These are phyloP conservation scores for Aspergillus tubingensis DNA, from an alignment of 2,329 filamentous ascomycete species.

Conservation along the genomic window DNA sequence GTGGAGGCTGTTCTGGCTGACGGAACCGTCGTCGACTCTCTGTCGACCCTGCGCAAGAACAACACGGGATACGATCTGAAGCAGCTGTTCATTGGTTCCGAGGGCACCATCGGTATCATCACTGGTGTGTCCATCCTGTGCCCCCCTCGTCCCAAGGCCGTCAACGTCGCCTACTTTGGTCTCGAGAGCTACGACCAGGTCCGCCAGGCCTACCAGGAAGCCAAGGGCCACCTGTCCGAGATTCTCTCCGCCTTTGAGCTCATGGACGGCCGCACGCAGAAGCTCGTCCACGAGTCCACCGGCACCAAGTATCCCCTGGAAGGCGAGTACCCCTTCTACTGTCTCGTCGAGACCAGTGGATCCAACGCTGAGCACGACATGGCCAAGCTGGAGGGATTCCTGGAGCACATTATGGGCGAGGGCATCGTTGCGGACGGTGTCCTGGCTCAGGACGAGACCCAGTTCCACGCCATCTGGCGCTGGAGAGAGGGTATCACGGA, in stretches of 20 bases:
- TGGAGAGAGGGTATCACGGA: slow-evolving; percentile 95
- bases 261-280: slow-evolving; percentile 86
- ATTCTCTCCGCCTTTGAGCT: slow-evolving; percentile 97
- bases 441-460: slow-evolving; percentile 89
- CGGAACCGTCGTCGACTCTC: slow-evolving; percentile 86
- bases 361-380: slow-evolving; percentile 92
- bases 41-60: slow-evolving; percentile 89
- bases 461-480: slow-evolving; percentile 79
- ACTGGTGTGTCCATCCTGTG: slow-evolving; percentile 88
- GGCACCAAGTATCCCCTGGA: slow-evolving; percentile 80
- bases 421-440: slow-evolving; percentile 88
- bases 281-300: slow-evolving; percentile 72
- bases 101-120: slow-evolving; percentile 93
- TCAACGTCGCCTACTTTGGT: slow-evolving; percentile 94
- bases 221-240: slow-evolving; percentile 86
- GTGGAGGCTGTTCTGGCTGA: slow-evolving; percentile 92
- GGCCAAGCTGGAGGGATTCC: slow-evolving; percentile 84
- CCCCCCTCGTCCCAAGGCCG: slow-evolving; percentile 79
- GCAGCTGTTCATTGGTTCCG: slow-evolving; percentile 92
- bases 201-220: slow-evolving; percentile 80
- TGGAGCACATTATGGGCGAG: slow-evolving; percentile 87
- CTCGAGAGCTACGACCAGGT: slow-evolving; percentile 88
- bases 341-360: slow-evolving; percentile 92
- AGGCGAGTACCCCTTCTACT: slow-evolving; percentile 87
- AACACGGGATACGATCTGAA: slow-evolving; percentile 98